Conservation (phyloP, 352 stramenopile genomes). For the Globisporangium heterothallicum region DNA sequence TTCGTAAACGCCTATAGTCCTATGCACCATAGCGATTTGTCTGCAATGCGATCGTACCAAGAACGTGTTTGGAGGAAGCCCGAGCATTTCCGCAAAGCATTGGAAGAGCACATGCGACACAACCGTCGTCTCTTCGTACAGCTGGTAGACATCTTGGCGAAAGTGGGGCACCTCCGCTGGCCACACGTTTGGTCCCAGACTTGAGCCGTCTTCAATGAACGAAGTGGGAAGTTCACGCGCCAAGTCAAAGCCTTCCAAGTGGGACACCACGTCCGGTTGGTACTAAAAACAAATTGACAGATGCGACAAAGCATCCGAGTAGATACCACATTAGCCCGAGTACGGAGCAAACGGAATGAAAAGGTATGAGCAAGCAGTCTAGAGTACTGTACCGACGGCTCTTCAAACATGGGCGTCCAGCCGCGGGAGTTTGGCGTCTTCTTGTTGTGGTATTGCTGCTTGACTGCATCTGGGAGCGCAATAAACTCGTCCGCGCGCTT, state of each 20-base stretch:
- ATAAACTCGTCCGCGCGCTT: conserved; percentile 62
- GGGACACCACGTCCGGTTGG: conserved; percentile 68
- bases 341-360: too few relatives aligned
- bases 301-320: not conserved
- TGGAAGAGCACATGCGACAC: conserved; percentile 63
- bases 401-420: conserved; percentile 82
- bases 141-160: conserved; percentile 53
- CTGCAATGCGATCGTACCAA: conserved; percentile 34
- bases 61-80: conserved; percentile 51
- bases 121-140: conserved; percentile 71
- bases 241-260: conserved; percentile 74
- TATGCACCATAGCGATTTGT: too few relatives aligned
- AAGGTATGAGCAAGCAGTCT: too few relatives aligned
- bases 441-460: conserved; percentile 77
- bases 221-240: conserved; percentile 47
- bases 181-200: conserved; percentile 75
- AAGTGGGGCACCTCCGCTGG: conserved; percentile 55
- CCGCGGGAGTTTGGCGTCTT: conserved; percentile 63
- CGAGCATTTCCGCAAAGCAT: conserved; percentile 81
- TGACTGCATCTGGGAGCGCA: conserved; percentile 47
- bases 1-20: too few relatives aligned
- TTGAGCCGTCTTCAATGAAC: conserved; percentile 57
- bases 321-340: too few relatives aligned
- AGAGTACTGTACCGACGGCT: conserved; percentile 82
- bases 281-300: conserved; percentile 30